A percentile compares a stretch with the other conserved stretches of the same genome.
phyloP scores from a whole-genome alignment of 192 early-diverging fungal species.

The Mortierella claussenii region DNA sequence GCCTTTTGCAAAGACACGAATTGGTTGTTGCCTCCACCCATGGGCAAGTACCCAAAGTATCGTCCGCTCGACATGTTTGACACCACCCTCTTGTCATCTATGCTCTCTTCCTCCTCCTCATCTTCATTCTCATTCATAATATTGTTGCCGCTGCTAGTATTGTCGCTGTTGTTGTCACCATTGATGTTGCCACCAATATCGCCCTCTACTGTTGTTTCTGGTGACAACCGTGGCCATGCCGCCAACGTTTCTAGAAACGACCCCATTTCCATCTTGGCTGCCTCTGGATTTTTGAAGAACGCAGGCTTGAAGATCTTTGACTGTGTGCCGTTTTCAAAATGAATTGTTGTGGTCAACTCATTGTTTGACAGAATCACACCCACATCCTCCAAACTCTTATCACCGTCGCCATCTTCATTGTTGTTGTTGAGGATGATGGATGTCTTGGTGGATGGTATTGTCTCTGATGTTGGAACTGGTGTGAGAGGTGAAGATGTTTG shows the following conservation, averaged over 20 bases:
- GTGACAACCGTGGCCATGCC: constrained; percentile 13
- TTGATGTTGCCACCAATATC: not conserved
- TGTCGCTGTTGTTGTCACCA: too few species aligned
- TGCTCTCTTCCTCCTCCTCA: constrained; percentile 25
- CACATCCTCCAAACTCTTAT: not conserved
- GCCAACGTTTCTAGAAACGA: constrained; percentile 29
- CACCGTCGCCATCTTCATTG: not conserved
- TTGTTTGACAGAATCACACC: too few species aligned
- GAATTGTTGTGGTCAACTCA: constrained; percentile 11
- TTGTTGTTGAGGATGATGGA: too few species aligned
- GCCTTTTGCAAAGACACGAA: constrained; percentile 34
- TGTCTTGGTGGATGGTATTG: too few species aligned
- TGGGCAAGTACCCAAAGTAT: constrained; percentile 26
- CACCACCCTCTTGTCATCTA: not conserved
- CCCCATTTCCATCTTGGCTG: constrained; percentile 29
- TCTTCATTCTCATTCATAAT: constrained; percentile 7
- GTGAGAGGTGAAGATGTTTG: too few species aligned
- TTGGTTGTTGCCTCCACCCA: constrained; percentile 47
- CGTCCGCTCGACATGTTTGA: not conserved
- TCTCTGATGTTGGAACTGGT: too few species aligned
- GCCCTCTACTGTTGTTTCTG: not conserved
- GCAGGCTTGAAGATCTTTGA: constrained; percentile 21
- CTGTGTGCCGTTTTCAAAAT: constrained; percentile 13
- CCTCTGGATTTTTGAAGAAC: constrained; percentile 12
- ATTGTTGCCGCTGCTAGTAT: too few species aligned